These are phyloP conservation scores for Acacia concinna DNA, from an alignment of 331 rosid species.

Conservation along the genomic window DNA sequence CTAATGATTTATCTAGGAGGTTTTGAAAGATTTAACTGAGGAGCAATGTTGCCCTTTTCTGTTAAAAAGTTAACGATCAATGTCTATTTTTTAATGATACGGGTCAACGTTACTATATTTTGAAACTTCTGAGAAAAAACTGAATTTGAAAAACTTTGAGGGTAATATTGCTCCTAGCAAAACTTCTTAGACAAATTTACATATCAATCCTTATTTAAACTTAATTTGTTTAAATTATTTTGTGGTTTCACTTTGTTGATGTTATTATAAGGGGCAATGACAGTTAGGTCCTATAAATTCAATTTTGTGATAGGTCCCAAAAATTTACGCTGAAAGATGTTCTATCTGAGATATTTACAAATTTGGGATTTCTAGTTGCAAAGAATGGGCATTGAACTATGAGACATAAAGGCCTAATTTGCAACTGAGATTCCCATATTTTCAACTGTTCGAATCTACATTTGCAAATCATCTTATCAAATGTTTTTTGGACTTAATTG, in stretches of 20 bases:
- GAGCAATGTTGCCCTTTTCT: too few relatives aligned
- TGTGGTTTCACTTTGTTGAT: constrained; percentile 6
- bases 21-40: too few relatives aligned
- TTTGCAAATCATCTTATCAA: neutral
- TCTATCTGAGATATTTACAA: neutral
- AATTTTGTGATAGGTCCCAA: neutral
- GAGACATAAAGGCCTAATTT: neutral
- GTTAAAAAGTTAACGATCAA: too few relatives aligned
- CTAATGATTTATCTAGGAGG: constrained; percentile 22
- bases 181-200: too few relatives aligned
- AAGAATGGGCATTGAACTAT: neutral
- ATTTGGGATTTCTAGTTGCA: neutral
- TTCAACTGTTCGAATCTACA: neutral
- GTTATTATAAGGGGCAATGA: neutral
- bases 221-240: neutral
- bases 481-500: neutral
- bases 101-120: too few relatives aligned
- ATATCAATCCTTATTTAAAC: neutral
- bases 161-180: too few relatives aligned
- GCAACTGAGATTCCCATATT: neutral
- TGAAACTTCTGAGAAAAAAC: too few relatives aligned
- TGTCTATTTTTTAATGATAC: too few relatives aligned
- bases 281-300: neutral
- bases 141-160: too few relatives aligned
- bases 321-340: neutral